Conservation (phyloP, 106 monocot species). For the Posidonia australis region DNA sequence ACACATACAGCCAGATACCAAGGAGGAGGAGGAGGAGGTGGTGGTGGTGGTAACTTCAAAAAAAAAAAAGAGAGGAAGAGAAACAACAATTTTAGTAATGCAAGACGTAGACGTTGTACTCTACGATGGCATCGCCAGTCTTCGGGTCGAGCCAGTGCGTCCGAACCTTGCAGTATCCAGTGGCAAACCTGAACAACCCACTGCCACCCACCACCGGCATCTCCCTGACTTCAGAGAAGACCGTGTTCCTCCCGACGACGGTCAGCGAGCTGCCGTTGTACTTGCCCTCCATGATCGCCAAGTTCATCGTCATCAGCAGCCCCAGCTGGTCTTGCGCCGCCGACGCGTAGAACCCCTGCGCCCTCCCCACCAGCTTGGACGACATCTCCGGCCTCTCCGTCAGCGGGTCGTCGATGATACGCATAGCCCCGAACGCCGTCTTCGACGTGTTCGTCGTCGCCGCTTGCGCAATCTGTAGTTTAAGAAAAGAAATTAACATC, state of each 20-base stretch:
- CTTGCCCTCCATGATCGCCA: slow-evolving; percentile 4
- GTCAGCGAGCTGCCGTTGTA: slow-evolving; percentile 8
- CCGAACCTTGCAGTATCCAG: background rate
- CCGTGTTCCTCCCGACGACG: slow-evolving; percentile 2
- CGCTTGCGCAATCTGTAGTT: background rate
- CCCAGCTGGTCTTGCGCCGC: background rate
- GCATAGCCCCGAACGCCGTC: background rate
- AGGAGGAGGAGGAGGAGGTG: no score
- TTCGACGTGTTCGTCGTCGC: background rate
- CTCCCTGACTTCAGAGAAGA: background rate
- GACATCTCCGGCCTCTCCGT: background rate
- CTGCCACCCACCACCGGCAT: slow-evolving; percentile 9
- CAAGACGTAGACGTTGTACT: slow-evolving; percentile 4
- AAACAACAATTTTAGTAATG: no score
- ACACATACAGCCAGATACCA: no score
- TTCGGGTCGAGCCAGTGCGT: background rate
- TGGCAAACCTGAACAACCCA: background rate
- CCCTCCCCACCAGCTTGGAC: background rate
- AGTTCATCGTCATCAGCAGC: slow-evolving; percentile 3
- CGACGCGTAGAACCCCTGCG: slow-evolving; percentile 6
- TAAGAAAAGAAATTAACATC: no score
- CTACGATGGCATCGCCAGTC: background rate
- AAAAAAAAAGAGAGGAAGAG: no score
- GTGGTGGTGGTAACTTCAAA: no score
- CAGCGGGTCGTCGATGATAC: slow-evolving; percentile 2